A percentile compares a stretch with the other conserved stretches of the same genome.
These are phyloP conservation scores for Pestalotiopsis sp. DNA, from an alignment of 2,329 filamentous ascomycete genomes.

Conservation along the genomic window DNA sequence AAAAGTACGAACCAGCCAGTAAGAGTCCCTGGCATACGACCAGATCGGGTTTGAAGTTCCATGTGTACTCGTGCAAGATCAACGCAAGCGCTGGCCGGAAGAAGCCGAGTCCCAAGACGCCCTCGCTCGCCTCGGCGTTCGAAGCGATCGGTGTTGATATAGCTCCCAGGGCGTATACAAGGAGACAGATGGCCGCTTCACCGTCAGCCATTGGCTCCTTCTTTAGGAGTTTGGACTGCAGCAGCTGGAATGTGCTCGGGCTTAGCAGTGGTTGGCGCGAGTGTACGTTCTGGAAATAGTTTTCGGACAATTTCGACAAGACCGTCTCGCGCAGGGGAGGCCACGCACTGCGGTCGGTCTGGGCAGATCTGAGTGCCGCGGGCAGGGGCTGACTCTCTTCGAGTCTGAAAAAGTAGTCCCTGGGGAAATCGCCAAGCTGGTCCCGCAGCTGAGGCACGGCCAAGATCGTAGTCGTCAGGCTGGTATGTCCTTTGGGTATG, in stretches of 20 bases:
- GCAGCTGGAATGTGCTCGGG: constrained; percentile 27
- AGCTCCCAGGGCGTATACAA: constrained; percentile 38
- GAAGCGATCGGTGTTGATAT: constrained; percentile 22
- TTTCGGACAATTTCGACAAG: constrained; percentile 29
- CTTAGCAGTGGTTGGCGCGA: constrained; percentile 39
- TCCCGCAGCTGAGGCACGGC: constrained; percentile 35
- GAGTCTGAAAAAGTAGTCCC: constrained; percentile 36
- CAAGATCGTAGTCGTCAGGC: constrained; percentile 35
- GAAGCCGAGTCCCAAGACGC: constrained; percentile 32
- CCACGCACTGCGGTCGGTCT: constrained; percentile 26
- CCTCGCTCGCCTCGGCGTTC: constrained; percentile 23
- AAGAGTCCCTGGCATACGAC: constrained; percentile 36
- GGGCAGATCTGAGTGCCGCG: constrained; percentile 29
- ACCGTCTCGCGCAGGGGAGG: constrained; percentile 28
- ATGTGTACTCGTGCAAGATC: constrained; percentile 34
- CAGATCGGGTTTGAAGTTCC: constrained; percentile 35
- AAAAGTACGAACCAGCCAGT: constrained; percentile 40
- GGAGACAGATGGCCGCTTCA: constrained; percentile 37
- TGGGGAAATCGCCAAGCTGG: constrained; percentile 34
- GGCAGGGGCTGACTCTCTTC: constrained; percentile 36
- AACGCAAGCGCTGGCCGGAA: constrained; percentile 39
- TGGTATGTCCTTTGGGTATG: constrained; percentile 37
- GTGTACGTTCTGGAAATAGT: constrained; percentile 38
- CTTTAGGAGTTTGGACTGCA: constrained; percentile 30
- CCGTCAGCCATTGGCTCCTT: constrained; percentile 27